Base-by-base conservation (phyloP, 1,284 basidiomycete species). In the Marasmius tenuissimus region DNA sequence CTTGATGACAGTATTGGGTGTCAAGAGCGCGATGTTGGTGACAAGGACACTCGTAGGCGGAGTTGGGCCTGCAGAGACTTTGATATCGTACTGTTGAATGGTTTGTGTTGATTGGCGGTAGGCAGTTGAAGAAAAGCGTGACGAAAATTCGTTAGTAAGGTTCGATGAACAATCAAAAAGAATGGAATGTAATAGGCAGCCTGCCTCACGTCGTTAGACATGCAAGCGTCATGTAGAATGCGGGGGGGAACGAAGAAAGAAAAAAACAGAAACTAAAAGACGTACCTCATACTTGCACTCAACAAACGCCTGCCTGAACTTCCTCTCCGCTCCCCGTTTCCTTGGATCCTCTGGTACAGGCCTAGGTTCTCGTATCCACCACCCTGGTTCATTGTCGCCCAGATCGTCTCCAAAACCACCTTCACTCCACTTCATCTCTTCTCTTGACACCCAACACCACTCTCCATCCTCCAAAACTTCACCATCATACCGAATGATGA, bases 41-140 rank as follows among this genome's bases (percentile, higher is more conserved):
- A 97, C 77, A 12, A 97, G 82, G 1, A 98, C 84, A 3, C 87
- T 84, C 0, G 87, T 85, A 0, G 91, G 87, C 0, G 93, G 94
- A n/a, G 89, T 84, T 0, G 88, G 83, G 1, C 90, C 91, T 1
- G 80, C 81, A 1, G 93, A 94, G 70, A 93, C 80, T 34, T 78
- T 75, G 73, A 35, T 16, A 48, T 97, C 95, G 78, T 90, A 89
- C 91, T 95, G n/a, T 54, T 16, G 48, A 54, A 42, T 6, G n/a
- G n/a, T 42, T 42, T 6, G 27, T 27, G n/a, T 42, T 42, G 40
- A 12, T 42, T 12, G 40, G 11, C 2, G 6, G 40, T 12, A 6
- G n/a, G 40, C n/a, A 12, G 40, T 42, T n/a, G 6, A n/a, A 47
- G 20, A 18, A 8, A 47, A n/a, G 20, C 8, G 8, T 8, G 5